A percentile compares a stretch with the other conserved stretches of the same genome.
These are phyloP conservation scores for Tuber microsphaerosporum DNA, from an alignment of 495 filamentous ascomycete species.

Conservation along the genomic window DNA sequence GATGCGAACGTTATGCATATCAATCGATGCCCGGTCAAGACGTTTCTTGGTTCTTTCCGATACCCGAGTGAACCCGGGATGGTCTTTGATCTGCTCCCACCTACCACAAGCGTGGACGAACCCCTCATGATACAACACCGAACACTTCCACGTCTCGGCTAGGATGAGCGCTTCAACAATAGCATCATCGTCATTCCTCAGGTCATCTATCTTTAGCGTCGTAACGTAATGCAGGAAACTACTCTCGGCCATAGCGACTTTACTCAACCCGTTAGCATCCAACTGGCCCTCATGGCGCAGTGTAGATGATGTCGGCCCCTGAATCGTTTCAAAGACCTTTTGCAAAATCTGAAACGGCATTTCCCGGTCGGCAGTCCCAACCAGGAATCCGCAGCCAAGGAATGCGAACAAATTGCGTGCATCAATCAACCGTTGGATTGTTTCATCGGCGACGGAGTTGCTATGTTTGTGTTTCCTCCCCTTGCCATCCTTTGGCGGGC, in stretches of 20 bases:
- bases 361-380: constrained; percentile 62
- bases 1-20: constrained; percentile 64
- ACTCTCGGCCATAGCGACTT: constrained; percentile 48
- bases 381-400: constrained; percentile 67
- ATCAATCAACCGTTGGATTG: constrained; percentile 60
- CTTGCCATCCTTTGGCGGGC: constrained; percentile 14
- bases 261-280: constrained; percentile 18
- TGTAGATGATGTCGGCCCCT: constrained; percentile 17
- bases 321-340: constrained; percentile 28
- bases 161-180: constrained; percentile 83
- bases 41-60: constrained; percentile 65
- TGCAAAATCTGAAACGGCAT: constrained; percentile 61
- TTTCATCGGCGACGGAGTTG: constrained; percentile 51
- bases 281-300: constrained; percentile 22
- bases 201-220: constrained; percentile 68
- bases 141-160: constrained; percentile 75
- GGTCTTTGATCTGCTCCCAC: constrained; percentile 62
- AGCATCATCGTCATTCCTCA: constrained; percentile 75
- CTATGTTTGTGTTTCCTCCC: constrained; percentile 36
- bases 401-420: constrained; percentile 90
- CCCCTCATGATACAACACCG: constrained; percentile 76
- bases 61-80: constrained; percentile 63
- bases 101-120: constrained; percentile 92
- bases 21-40: constrained; percentile 71
- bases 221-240: constrained; percentile 72